phyloP scores from a whole-genome alignment of 2,329 filamentous ascomycete species.

The Cercospora brassicicola region DNA sequence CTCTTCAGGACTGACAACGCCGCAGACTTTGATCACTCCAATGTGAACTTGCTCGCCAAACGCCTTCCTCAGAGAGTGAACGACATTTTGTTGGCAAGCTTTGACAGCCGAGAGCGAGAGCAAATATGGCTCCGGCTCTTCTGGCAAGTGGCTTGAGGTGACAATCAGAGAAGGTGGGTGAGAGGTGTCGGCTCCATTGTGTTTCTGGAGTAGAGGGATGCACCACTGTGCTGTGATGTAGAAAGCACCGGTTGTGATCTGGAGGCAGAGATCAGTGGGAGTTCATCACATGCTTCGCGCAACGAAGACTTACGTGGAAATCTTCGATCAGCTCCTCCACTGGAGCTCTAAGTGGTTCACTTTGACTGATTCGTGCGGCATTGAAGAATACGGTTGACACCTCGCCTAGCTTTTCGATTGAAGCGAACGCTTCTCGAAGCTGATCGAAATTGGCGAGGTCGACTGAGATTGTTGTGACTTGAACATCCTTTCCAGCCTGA shows the following conservation, averaged over 20 bases:
- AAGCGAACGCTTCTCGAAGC: constrained; percentile 11
- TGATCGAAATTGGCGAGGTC: constrained; percentile 16
- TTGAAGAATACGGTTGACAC: constrained; percentile 21
- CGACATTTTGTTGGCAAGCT: constrained; percentile 19
- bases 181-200: background rate
- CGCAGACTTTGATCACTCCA: constrained; percentile 15
- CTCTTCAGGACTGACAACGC: constrained; percentile 8
- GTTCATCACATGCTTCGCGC: background rate
- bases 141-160: constrained; percentile 19
- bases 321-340: constrained; percentile 22
- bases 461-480: constrained; percentile 6
- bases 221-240: constrained; percentile 21
- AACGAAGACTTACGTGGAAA: constrained; percentile 4
- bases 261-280: background rate
- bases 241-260: constrained; percentile 14
- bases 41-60: constrained; percentile 18
- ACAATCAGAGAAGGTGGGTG: constrained; percentile 12
- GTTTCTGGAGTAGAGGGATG: constrained; percentile 11
- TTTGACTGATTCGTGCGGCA: constrained; percentile 16
- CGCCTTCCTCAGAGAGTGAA: constrained; percentile 10
- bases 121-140: constrained; percentile 7
- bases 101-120: constrained; percentile 19
- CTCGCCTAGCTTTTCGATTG: constrained; percentile 16
- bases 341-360: constrained; percentile 13
- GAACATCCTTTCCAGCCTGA: background rate